Base-by-base conservation (phyloP, 2,329 filamentous ascomycete species). In the Stachybotrys chlorohalonatus region DNA sequence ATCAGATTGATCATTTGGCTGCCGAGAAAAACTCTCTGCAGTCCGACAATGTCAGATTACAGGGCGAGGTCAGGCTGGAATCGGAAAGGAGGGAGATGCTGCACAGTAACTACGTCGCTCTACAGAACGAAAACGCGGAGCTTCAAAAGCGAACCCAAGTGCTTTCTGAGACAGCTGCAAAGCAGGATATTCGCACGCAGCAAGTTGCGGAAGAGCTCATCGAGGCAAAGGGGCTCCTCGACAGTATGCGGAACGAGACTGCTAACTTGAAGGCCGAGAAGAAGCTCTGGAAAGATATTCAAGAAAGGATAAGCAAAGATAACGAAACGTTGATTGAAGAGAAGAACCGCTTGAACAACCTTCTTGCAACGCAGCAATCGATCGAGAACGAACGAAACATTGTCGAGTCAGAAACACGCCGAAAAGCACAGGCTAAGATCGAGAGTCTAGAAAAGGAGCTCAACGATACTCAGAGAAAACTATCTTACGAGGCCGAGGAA, bases 211-310 rank as follows among this genome's bases (percentile, higher is more conserved):
- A 97, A 70, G 93, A 99, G 62, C 80, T 97, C 6, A 85, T 97
- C 9, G 94, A 96, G 68, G 85, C 88, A 6, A 87, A 86, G 67
- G 87, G 87, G 36, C 74, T 93, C 53, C 77, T 89, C 4, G 93
- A 99, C 65, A 92, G 90, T 64, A 82, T 96, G 70, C 87, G 91
- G 53, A 91, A 90, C 60, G 94, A 99, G 68, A 90, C 86, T 53
- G 86, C 91, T 15, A 96, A 97, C 65, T 81, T 96, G 39, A 96
- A 95, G 69, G 92, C 93, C 0, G 93, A 97, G 70, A 96, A 96
- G 73, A 88, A 90, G 45, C 78, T 99, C 9, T 96, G 89, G 88
- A 95, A 94, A 74, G 90, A 87, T 54, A 95, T 96, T 39, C 92
- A 97, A 67, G 86, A 89, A 59, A 85, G 95, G 53, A 78, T 97